phyloP scores from a whole-genome alignment of 2,329 filamentous ascomycete species.

The Talaromyces sp. region DNA sequence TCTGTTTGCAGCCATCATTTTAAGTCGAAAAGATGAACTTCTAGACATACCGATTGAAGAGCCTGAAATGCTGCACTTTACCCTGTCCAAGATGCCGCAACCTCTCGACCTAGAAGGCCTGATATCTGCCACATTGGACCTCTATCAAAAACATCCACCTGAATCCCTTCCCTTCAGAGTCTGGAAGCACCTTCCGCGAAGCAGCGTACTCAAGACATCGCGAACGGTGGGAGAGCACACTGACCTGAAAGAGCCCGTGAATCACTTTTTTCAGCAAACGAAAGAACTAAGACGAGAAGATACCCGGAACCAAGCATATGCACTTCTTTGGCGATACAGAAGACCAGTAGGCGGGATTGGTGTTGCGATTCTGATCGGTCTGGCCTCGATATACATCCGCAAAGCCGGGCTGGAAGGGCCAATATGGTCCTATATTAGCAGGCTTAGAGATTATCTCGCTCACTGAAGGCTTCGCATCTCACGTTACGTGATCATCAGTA shows the following conservation, averaged over 20 bases:
- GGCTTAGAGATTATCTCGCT: slow-evolving; percentile 27
- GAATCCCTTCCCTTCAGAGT: slow-evolving; percentile 59
- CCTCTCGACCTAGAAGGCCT: slow-evolving; percentile 76
- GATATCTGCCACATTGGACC: slow-evolving; percentile 60
- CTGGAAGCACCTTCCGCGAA: slow-evolving; percentile 69
- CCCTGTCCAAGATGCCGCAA: slow-evolving; percentile 79
- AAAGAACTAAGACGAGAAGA: slow-evolving; percentile 67
- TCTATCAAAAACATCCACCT: slow-evolving; percentile 68
- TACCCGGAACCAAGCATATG: slow-evolving; percentile 48
- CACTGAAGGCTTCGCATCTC: not conserved
- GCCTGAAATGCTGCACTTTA: slow-evolving; percentile 86
- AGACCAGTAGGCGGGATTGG: slow-evolving; percentile 60
- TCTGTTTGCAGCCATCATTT: slow-evolving; percentile 82
- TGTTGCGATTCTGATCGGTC: slow-evolving; percentile 63
- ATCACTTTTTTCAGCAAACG: slow-evolving; percentile 67
- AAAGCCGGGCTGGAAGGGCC: slow-evolving; percentile 39
- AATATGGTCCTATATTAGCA: slow-evolving; percentile 33
- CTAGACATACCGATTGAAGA: slow-evolving; percentile 78
- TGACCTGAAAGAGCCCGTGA: slow-evolving; percentile 59
- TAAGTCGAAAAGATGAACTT: slow-evolving; percentile 77
- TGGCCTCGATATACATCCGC: slow-evolving; percentile 65
- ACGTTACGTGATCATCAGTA: not conserved
- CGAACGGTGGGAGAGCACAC: slow-evolving; percentile 55
- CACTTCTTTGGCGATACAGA: slow-evolving; percentile 61
- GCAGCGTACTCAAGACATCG: slow-evolving; percentile 83